Conservation (phyloP, 805 yeast species). For the Ogataea polymorpha region DNA sequence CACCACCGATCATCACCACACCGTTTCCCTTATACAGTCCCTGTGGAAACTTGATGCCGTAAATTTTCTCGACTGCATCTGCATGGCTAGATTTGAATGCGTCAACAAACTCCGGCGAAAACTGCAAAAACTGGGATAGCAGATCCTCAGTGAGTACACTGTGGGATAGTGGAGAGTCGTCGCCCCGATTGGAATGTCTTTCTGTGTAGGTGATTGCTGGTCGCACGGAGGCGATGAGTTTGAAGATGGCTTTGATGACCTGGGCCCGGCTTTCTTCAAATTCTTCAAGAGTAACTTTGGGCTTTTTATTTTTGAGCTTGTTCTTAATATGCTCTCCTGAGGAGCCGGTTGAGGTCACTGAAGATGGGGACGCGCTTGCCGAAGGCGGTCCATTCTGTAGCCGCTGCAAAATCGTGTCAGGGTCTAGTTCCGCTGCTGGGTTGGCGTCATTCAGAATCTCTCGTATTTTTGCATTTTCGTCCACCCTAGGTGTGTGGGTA, state of each 20-base stretch:
- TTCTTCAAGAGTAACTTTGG: slow-evolving; percentile 7
- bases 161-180: slow-evolving; percentile 15
- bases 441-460: slow-evolving; percentile 9
- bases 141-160: slow-evolving; percentile 13
- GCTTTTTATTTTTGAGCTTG: slow-evolving; percentile 3
- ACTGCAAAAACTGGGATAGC: slow-evolving; percentile 33
- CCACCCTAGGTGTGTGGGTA: background rate
- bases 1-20: slow-evolving; percentile 62
- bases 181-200: slow-evolving; percentile 8
- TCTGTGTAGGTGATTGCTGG: slow-evolving; percentile 16
- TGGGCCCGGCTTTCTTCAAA: slow-evolving; percentile 15
- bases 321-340: background rate
- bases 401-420: slow-evolving; percentile 11
- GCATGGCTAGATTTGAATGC: slow-evolving; percentile 45
- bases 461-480: slow-evolving; percentile 7
- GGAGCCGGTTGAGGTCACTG: background rate
- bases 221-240: slow-evolving; percentile 18
- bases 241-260: slow-evolving; percentile 23
- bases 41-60: slow-evolving; percentile 28
- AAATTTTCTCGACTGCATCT: slow-evolving; percentile 40
- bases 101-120: slow-evolving; percentile 39
- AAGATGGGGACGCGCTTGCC: background rate
- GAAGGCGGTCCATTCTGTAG: slow-evolving; percentile 8
- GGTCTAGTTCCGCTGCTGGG: slow-evolving; percentile 9
- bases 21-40: slow-evolving; percentile 49